Base-by-base conservation (phyloP, 2,329 filamentous ascomycete genomes). In the Paraphoma sp. region DNA sequence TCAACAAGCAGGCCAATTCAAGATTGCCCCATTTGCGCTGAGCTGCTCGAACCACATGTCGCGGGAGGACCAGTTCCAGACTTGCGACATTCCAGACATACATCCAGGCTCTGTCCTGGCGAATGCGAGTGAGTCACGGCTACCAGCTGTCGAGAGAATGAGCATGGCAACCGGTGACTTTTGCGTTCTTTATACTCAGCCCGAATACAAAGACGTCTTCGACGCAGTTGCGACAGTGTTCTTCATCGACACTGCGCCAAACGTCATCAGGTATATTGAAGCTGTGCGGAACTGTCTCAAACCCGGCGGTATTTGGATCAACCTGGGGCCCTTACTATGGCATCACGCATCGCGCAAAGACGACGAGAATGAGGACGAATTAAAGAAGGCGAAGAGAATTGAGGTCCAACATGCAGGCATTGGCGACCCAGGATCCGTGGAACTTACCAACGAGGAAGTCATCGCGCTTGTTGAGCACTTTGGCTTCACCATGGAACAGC, bases 171-270 rank as follows among this genome's bases (percentile, higher is more conserved):
- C 93, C 0, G 93, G 92, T 3, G 95, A 99, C 74, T 99, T 99
- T 70, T 85, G 96, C 54, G 89, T 92, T n/a, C 77, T 93, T 0
- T 99, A 99, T 74, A 84, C 83, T 28, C 83, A 88, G 55, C 81
- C 84, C 1, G 83, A 85, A 0, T 86, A 91, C 65, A 76, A 79
- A 8, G 83, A 83, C 0, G 69, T 76, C 0, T 98, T 93, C 75
- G 89, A 97, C 69, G 93, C 89, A 1, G 92, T 98, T 1, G 88
- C 91, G 0, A 92, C 90, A 2, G 91, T 97, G 10, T 99, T 98
- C 80, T 99, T 99, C 80, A 89, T 99, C 55, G 96, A 99, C 75
- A 99, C 95, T 1, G 95, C 95, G 2, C 93, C 94, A 1, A 98
- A 99, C 73, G 75, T 97, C 31, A 89, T 98, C 51, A 86, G 90